These are phyloP conservation scores for Croton setiger DNA, from an alignment of 441 rosid genomes.

Conservation along the genomic window DNA sequence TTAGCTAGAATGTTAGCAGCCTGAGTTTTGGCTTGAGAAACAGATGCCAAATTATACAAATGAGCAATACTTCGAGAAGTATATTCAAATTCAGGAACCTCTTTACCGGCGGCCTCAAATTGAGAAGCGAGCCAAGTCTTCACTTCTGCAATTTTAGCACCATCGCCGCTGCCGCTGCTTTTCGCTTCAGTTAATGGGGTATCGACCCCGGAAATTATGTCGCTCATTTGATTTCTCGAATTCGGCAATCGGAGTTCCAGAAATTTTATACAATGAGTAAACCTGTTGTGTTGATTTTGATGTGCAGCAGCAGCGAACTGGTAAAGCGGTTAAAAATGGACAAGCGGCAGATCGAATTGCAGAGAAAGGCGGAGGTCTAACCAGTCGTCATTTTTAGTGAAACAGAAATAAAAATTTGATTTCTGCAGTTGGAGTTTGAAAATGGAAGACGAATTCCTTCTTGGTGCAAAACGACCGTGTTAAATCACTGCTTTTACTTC, in stretches of 20 bases:
- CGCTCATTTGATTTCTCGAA: constrained; percentile 41
- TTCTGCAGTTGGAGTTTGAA: too few relatives aligned
- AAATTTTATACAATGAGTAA: neutral
- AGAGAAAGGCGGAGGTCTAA: too few relatives aligned
- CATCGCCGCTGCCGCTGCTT: constrained; percentile 41
- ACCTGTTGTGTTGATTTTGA: too few relatives aligned
- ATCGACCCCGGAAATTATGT: constrained; percentile 36
- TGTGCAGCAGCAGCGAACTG: too few relatives aligned
- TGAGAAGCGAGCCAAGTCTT: constrained; percentile 80
- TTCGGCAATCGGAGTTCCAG: neutral
- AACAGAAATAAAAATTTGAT: too few relatives aligned
- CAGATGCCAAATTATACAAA: constrained; percentile 65
- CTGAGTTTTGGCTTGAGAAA: constrained; percentile 82
- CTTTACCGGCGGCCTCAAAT: constrained; percentile 74
- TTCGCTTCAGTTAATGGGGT: constrained; percentile 36
- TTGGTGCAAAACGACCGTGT: too few relatives aligned
- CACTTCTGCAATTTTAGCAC: constrained; percentile 68
- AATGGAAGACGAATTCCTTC: too few relatives aligned
- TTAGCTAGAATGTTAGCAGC: constrained; percentile 80
- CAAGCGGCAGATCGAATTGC: too few relatives aligned
- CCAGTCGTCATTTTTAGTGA: too few relatives aligned
- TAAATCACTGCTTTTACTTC: too few relatives aligned
- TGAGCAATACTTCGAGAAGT: constrained; percentile 74
- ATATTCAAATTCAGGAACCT: constrained; percentile 77
- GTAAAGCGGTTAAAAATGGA: too few relatives aligned